These are phyloP conservation scores for Malbranchea cinnamomea DNA, from an alignment of 2,329 filamentous ascomycete species.

Conservation along the genomic window DNA sequence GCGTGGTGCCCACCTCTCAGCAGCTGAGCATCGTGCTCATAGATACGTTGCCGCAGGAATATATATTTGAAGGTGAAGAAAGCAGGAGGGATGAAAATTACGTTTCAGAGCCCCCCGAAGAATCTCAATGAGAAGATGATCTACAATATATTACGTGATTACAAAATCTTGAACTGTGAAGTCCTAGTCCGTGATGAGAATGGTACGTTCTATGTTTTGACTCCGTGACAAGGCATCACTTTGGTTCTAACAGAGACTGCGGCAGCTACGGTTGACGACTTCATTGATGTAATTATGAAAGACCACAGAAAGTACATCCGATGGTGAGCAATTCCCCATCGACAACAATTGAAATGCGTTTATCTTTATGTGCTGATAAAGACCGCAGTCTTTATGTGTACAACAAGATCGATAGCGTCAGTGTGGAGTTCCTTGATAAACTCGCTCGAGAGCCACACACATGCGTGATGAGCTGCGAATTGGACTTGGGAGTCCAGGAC, in stretches of 20 bases:
- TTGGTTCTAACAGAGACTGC: slow-evolving; percentile 2
- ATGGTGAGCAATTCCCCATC: slow-evolving; percentile 29
- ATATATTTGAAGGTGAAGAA: slow-evolving; percentile 96
- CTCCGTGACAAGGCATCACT: background rate
- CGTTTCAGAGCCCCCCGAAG: slow-evolving; percentile 79
- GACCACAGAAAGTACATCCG: slow-evolving; percentile 96
- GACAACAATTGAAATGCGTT: background rate
- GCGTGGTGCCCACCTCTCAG: background rate
- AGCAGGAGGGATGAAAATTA: slow-evolving; percentile 97
- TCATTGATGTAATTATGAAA: slow-evolving; percentile 99
- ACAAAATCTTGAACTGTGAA: slow-evolving; percentile 97
- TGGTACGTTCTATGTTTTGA: slow-evolving; percentile 24
- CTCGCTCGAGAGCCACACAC: slow-evolving; percentile 87
- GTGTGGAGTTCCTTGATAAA: slow-evolving; percentile 81
- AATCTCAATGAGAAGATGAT: slow-evolving; percentile 94
- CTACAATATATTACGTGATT: slow-evolving; percentile 92
- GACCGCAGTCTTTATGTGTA: slow-evolving; percentile 70
- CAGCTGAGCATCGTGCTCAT: background rate
- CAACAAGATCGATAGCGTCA: slow-evolving; percentile 98
- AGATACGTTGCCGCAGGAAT: slow-evolving; percentile 43
- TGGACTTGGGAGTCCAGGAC: slow-evolving; percentile 83
- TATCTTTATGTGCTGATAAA: background rate
- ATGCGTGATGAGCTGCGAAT: slow-evolving; percentile 92
- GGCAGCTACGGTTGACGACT: slow-evolving; percentile 79
- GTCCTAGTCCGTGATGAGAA: slow-evolving; percentile 90